Evolutionary conservation across 1,284 basidiomycete genomes (phyloP).

Genomic region (Athelia psychrophila): DNA sequence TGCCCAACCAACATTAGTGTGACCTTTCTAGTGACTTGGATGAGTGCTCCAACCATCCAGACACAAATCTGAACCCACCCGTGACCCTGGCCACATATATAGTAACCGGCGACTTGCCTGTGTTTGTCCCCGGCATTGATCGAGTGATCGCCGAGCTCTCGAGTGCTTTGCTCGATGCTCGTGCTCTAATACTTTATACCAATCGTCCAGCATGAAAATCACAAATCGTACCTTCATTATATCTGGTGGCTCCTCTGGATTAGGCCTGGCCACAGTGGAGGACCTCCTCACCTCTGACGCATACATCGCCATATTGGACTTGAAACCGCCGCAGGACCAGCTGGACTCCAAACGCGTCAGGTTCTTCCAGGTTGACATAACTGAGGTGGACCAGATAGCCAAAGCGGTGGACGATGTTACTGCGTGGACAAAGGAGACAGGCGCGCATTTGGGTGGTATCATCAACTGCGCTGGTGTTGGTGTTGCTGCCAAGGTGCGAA

Average conservation of each 20-base stretch:
- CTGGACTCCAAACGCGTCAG: conserved; percentile 27
- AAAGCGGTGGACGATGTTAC: conserved; percentile 38
- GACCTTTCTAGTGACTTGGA: too few species aligned
- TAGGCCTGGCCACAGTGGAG: conserved; percentile 49
- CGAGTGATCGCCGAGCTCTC: too few species aligned
- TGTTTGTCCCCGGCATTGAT: too few species aligned
- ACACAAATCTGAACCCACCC: too few species aligned
- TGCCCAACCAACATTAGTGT: too few species aligned
- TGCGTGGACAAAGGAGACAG: conserved; percentile 40
- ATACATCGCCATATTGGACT: conserved; percentile 47
- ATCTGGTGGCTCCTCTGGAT: conserved; percentile 53
- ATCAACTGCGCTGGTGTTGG: conserved; percentile 54
- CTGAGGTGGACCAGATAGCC: conserved; percentile 33
- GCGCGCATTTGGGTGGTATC: conserved; percentile 47
- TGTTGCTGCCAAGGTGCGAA: conserved; percentile 28
- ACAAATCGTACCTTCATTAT: conserved; percentile 48
- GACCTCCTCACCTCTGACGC: conserved; percentile 40
- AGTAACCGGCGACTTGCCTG: too few species aligned
- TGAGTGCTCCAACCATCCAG: too few species aligned
- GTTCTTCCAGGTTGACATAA: conserved; percentile 46
- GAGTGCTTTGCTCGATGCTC: too few species aligned
- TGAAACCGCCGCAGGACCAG: conserved; percentile 32
- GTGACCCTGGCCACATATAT: too few species aligned
- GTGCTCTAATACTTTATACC: too few species aligned
- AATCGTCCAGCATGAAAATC: conserved; percentile 54